A percentile compares a stretch with the other conserved stretches of the same genome.
phyloP scores from a whole-genome alignment of 305 asterid species.

The Solanum hybrid region DNA sequence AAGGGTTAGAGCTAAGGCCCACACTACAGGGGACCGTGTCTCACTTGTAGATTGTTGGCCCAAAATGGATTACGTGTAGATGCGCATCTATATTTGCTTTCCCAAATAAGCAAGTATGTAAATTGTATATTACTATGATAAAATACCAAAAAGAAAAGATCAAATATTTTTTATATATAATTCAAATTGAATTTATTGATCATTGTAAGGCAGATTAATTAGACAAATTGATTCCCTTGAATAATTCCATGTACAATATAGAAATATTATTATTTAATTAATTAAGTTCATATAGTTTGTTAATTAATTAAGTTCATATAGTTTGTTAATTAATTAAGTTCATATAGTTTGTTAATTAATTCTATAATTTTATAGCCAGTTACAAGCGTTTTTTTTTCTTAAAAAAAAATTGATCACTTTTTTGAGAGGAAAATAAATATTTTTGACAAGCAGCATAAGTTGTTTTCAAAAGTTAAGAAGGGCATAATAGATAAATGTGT shows the following conservation, averaged over 20 bases:
- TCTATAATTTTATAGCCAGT: neutral
- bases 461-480: neutral
- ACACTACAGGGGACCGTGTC: neutral
- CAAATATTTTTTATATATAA: neutral
- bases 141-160: neutral
- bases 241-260: neutral
- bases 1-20: neutral
- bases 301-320: neutral
- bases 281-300: neutral
- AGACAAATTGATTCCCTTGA: neutral
- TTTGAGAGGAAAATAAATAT: neutral
- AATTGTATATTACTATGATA: neutral
- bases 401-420: too few relatives aligned
- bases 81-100: neutral
- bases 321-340: neutral
- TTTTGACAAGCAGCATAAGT: neutral
- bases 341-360: neutral
- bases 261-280: neutral
- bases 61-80: neutral
- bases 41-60: neutral
- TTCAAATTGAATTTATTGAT: neutral
- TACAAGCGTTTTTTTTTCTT: too few relatives aligned
- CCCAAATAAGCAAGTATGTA: neutral
- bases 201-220: neutral
- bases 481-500: neutral